Base-by-base conservation (phyloP, 805 yeast species). In the Hanseniaspora lachancei region DNA sequence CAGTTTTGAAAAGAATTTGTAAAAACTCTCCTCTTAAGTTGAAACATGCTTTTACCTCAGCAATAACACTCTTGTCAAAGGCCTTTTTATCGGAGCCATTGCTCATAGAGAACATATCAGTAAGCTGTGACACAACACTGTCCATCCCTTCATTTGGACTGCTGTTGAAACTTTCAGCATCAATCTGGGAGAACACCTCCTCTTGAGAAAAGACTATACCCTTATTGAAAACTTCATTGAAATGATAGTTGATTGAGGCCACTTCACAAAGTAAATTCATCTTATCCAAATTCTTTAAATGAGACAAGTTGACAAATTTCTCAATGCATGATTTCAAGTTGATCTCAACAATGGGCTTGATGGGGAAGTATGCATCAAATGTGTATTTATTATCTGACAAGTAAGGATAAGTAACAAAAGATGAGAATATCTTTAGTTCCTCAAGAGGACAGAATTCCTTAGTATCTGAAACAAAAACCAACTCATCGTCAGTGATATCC, bases 21-120 rank as follows among this genome's bases (percentile, higher is more conserved):
- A 53, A 39, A 4, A 53, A 35, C 27, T 53, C 56, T 4, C 50
- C 56, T 53, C 56, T 53, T 21, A 53, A 44, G 38, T 53, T 53
- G 20, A 53, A 53, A 24, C 56, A 53, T 20, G 56, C 56, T 24
- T 53, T 53, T 5, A 53, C 56, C 40, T 53, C 56, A 29, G 32
- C 56, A 1, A 53, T 53, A 29, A 24, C 50, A 27, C 47, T 23
- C 40, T 38, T 29, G 16, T 24, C 13, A 20, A 53, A 39, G 7
- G 49, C 49, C 18, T 44, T 53, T 10, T 38, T 38, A 21, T 24
- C 39, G 15, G 46, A 38, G 2, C 36, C 50, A 27, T 38, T 49
- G 18, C 20, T 46, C 27, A 21, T 32, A 2, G 47, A 29, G 8
- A 44, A 46, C 29, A 29, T 46, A 20, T 46, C 39, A 5, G n/a